Conservation (phyloP, 148 eudicot genomes). For the Rhododendron simsii region DNA sequence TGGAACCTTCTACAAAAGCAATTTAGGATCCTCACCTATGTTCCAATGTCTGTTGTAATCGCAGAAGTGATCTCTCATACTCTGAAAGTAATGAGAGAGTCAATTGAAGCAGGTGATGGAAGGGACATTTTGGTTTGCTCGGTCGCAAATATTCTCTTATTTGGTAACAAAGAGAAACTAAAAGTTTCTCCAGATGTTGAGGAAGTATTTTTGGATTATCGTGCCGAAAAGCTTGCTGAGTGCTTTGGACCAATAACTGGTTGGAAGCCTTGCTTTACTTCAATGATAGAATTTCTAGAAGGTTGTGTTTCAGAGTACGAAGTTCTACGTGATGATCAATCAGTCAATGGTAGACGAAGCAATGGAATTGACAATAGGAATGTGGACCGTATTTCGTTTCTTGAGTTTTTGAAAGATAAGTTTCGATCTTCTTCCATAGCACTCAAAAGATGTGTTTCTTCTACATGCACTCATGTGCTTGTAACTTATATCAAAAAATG, state of each 20-base stretch:
- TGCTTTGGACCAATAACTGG: slow-evolving; percentile 49
- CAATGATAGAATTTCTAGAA: slow-evolving; percentile 49
- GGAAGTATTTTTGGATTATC: slow-evolving; percentile 48
- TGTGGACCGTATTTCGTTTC: slow-evolving; percentile 26
- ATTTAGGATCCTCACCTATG: slow-evolving; percentile 34
- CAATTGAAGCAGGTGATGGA: slow-evolving; percentile 13
- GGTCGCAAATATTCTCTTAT: slow-evolving; percentile 48
- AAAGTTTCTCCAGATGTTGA: slow-evolving; percentile 33
- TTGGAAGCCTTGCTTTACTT: slow-evolving; percentile 47
- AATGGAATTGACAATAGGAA: neutral
- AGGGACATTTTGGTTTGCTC: slow-evolving; percentile 9
- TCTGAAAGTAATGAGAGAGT: slow-evolving; percentile 25
- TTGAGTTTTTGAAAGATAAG: slow-evolving; percentile 32
- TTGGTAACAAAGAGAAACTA: slow-evolving; percentile 49
- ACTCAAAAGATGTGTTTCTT: slow-evolving; percentile 35
- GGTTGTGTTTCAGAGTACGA: slow-evolving; percentile 46
- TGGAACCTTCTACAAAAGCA: slow-evolving; percentile 26
- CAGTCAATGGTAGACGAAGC: slow-evolving; percentile 20
- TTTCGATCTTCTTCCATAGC: slow-evolving; percentile 26
- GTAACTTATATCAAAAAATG: slow-evolving; percentile 27
- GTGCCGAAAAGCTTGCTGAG: slow-evolving; percentile 41
- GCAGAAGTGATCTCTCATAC: slow-evolving; percentile 42
- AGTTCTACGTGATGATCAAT: slow-evolving; percentile 21
- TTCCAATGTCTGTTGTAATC: slow-evolving; percentile 49
- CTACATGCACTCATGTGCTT: slow-evolving; percentile 49